Evolutionary conservation across 768 basidiomycete genomes (phyloP).

Genomic region (Lactifluus subvellereus): DNA sequence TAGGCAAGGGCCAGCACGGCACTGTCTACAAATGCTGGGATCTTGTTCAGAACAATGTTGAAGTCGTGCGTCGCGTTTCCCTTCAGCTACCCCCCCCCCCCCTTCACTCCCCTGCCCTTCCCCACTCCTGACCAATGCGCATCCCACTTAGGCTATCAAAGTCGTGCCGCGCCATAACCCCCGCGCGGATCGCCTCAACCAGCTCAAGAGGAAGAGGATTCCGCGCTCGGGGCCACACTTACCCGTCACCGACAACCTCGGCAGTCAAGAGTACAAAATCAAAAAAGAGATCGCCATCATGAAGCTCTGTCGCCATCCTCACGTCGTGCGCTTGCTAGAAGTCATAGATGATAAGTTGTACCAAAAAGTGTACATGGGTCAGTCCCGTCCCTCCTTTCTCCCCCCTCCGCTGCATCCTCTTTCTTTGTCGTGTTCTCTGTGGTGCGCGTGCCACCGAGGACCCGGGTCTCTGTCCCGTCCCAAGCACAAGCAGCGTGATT

Average conservation of each 20-base stretch:
- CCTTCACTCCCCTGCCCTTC: neutral
- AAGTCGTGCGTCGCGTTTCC: conserved; percentile 40
- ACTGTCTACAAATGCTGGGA: conserved; percentile 74
- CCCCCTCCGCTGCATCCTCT: conserved; percentile 2
- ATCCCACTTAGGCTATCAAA: conserved; percentile 62
- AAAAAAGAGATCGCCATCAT: conserved; percentile 95
- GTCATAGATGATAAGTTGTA: conserved; percentile 90
- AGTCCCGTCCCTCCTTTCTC: conserved; percentile 32
- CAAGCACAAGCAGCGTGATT: neutral
- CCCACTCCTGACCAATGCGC: conserved; percentile 1
- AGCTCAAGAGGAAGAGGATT: conserved; percentile 36
- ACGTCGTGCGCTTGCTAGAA: conserved; percentile 85
- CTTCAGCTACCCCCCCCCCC: neutral
- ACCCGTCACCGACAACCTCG: conserved; percentile 60
- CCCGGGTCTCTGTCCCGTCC: neutral
- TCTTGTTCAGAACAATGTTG: conserved; percentile 35
- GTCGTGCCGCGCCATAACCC: conserved; percentile 67
- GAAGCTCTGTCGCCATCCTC: conserved; percentile 90
- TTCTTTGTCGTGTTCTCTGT: neutral
- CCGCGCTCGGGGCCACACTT: conserved; percentile 43
- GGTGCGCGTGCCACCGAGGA: neutral
- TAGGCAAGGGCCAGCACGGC: conserved; percentile 89
- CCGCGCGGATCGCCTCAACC: conserved; percentile 57
- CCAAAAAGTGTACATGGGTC: conserved; percentile 91
- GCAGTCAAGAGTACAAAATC: conserved; percentile 77